Evolutionary conservation across 768 basidiomycete genomes (phyloP).

Genomic region (Lactifluus subvellereus): DNA sequence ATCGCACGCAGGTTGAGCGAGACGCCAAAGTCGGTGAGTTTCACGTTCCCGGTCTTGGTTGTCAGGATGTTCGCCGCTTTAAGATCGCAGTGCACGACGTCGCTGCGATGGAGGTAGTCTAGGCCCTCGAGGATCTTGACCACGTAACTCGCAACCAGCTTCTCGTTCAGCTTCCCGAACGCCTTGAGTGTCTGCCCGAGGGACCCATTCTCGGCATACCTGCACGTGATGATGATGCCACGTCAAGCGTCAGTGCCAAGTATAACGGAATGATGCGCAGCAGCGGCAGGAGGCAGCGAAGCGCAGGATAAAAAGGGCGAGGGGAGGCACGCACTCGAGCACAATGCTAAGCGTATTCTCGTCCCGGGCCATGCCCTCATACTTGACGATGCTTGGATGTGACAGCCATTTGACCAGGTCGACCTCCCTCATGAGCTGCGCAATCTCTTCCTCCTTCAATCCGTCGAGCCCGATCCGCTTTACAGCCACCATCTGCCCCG

Average conservation of each 20-base stretch:
- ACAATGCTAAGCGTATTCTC: constrained; percentile 86
- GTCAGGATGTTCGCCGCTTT: constrained; percentile 99
- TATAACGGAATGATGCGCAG: not conserved
- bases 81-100: constrained; percentile 96
- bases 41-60: constrained; percentile 96
- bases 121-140: constrained; percentile 96
- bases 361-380: constrained; percentile 92
- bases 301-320: constrained; percentile 17
- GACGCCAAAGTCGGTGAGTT: constrained; percentile 96
- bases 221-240: constrained; percentile 32
- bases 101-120: constrained; percentile 82
- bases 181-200: constrained; percentile 88
- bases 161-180: constrained; percentile 91
- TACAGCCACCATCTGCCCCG: constrained; percentile 98
- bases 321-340: constrained; percentile 65
- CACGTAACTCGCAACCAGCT: constrained; percentile 86
- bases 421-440: constrained; percentile 90
- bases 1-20: constrained; percentile 92
- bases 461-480: constrained; percentile 91
- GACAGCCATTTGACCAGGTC: constrained; percentile 84
- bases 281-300: not conserved
- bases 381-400: constrained; percentile 96
- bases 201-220: constrained; percentile 95
- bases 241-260: not conserved
- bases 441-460: constrained; percentile 84